A percentile compares a stretch with the other conserved stretches of the same genome.
phyloP scores from a whole-genome alignment of 352 stramenopile genomes.

The Globisporangium uncinulatum region DNA sequence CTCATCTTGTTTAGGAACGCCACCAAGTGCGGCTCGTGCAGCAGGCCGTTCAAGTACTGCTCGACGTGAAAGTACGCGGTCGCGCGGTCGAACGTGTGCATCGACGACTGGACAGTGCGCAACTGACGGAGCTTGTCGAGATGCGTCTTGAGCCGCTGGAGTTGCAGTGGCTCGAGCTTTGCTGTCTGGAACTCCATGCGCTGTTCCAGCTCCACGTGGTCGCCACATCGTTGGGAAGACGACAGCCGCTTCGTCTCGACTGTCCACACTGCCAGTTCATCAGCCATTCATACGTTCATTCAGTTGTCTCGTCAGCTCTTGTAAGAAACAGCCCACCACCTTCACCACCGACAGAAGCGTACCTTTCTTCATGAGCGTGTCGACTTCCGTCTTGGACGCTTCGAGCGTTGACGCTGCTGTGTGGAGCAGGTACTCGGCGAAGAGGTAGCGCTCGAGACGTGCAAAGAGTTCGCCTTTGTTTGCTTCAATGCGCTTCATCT shows the following conservation, averaged over 20 bases:
- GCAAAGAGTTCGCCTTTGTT: slow-evolving; percentile 79
- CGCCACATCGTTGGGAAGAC: slow-evolving; percentile 47
- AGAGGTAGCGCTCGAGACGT: slow-evolving; percentile 68
- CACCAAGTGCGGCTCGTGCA: slow-evolving; percentile 65
- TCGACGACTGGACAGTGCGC: slow-evolving; percentile 65
- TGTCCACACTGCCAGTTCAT: slow-evolving; percentile 37
- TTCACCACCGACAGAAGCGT: background rate
- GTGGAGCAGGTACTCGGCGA: slow-evolving; percentile 75
- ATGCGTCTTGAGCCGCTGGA: slow-evolving; percentile 61
- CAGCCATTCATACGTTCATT: background rate
- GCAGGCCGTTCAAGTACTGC: slow-evolving; percentile 71
- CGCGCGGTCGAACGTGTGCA: slow-evolving; percentile 77
- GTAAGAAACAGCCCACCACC: background rate
- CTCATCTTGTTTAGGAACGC: slow-evolving; percentile 73
- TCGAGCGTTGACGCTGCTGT: slow-evolving; percentile 50
- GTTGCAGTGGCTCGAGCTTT: slow-evolving; percentile 56
- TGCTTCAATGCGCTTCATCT: slow-evolving; percentile 79
- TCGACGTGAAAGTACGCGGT: slow-evolving; percentile 81
- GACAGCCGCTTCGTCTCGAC: slow-evolving; percentile 53
- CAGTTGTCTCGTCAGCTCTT: background rate
- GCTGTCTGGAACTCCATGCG: slow-evolving; percentile 63
- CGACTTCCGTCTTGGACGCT: slow-evolving; percentile 57
- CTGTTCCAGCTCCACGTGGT: slow-evolving; percentile 52
- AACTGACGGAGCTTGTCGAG: slow-evolving; percentile 69
- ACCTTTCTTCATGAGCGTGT: slow-evolving; percentile 72